Percentiles rank a stretch among this genome's conserved stretches.
phyloP scores from a whole-genome alignment of 352 stramenopile species.

The Globisporangium paddicum region DNA sequence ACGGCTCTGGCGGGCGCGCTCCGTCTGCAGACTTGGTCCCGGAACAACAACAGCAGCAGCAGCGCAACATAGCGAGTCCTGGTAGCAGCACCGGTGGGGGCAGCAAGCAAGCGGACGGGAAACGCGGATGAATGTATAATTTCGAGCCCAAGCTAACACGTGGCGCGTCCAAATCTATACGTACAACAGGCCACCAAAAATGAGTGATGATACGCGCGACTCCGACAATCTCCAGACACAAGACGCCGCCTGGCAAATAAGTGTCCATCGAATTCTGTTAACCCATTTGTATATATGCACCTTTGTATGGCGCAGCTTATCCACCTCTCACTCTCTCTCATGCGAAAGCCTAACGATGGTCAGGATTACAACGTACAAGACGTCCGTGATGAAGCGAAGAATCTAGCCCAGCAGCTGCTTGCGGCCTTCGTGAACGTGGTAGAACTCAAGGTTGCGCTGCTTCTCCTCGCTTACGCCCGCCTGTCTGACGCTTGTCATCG shows the following conservation, averaged over 20 bases:
- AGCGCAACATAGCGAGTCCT: background rate
- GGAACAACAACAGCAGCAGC: background rate
- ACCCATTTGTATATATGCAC: background rate
- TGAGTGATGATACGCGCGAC: background rate
- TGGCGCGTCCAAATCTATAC: no score
- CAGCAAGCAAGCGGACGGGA: background rate
- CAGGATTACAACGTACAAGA: no score
- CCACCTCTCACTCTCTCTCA: background rate
- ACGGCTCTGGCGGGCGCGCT: background rate
- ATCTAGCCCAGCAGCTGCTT: background rate
- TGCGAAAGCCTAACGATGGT: background rate
- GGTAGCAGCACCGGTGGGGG: background rate
- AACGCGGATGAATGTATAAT: background rate
- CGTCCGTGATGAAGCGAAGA: no score
- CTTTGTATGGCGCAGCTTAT: background rate
- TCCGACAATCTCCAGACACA: background rate
- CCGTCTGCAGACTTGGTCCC: background rate
- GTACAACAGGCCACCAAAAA: background rate
- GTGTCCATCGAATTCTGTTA: background rate
- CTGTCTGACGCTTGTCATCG: conserved; percentile 19
- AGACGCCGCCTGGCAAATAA: background rate
- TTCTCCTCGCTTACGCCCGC: conserved; percentile 41
- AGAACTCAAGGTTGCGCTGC: conserved; percentile 69
- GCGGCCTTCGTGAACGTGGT: conserved; percentile 30
- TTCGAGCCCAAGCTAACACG: background rate